Evolutionary conservation across 495 filamentous ascomycete species (phyloP), one percentile per base, ranked within the genome.

Genomic region (Neurospora tetraspora): DNA sequence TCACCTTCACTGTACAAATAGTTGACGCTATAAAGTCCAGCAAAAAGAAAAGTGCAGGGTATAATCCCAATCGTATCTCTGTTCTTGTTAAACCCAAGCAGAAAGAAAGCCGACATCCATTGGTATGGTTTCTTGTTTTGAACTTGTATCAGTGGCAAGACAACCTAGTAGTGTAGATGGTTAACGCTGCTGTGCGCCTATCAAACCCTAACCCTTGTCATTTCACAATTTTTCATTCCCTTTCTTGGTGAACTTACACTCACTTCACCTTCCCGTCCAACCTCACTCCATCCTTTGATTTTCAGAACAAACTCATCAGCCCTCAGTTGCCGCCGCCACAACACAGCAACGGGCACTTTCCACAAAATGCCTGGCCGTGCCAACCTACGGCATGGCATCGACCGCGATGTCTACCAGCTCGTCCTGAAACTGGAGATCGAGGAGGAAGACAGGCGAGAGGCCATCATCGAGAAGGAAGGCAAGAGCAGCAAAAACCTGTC

Each of bases 351-450:
- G 27, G 53, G 27, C 53, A 65, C 27, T 65, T 65, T 18, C 11
- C 27, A 65, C 14, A 65, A 73, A 53, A 74, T 72, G 75, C 69
- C 75, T 36, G 73, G 71, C 14, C 72, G 75, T 34, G 36, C 72
- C 11, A 74, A 73, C 11, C 72, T 75, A 9, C 73, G 79, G 11
- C 73, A 78, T 36, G 80, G 81, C 53, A 72, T 84, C 36, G 82
- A 84, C 71, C 77, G 80, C 31, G 80, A 82, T 40, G 77, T 94
- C 79, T 93, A 92, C 79, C 91, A 92, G 79, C 83, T 94, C 70
- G 89, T 94, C 73, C 85, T 86, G 74, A 94, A 93, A 80, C 82
- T 92, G 71, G 83, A 89, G 71, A 77, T 80, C 12, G 81, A 85
- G 73, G 82, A 88, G 68, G 76, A 81, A 18, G 82, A 85, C 71